phyloP scores from a whole-genome alignment of 805 yeast species.

The Starmerella kuoi region DNA sequence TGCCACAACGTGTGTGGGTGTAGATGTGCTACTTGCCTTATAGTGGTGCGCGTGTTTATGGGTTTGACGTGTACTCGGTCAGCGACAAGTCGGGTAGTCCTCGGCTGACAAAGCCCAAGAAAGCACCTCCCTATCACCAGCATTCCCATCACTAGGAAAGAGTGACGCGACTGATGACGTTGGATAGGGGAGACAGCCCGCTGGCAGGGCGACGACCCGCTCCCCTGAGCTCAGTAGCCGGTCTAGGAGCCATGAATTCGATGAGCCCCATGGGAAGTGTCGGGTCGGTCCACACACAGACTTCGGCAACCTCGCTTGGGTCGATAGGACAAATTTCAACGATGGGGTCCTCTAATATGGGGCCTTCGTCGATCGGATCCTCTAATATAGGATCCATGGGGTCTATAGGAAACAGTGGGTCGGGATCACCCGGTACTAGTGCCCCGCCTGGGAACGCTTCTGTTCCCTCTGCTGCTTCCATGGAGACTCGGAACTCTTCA shows the following conservation, averaged over 20 bases:
- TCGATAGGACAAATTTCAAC: conserved; percentile 1
- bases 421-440: too few relatives aligned
- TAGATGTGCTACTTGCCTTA: too few relatives aligned
- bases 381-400: neutral
- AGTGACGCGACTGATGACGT: conserved; percentile 13
- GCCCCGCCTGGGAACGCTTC: too few relatives aligned
- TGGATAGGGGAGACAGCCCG: conserved; percentile 24
- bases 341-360: too few relatives aligned
- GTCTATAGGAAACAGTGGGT: neutral
- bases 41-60: too few relatives aligned
- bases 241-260: conserved; percentile 3
- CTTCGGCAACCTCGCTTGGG: neutral
- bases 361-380: too few relatives aligned
- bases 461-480: too few relatives aligned
- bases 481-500: neutral
- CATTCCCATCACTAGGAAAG: neutral
- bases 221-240: conserved; percentile 8
- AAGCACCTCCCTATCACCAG: conserved; percentile 1
- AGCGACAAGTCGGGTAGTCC: too few relatives aligned
- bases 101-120: too few relatives aligned
- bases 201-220: conserved; percentile 23
- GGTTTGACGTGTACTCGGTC: too few relatives aligned
- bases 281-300: neutral
- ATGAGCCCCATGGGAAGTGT: neutral
- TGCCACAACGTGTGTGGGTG: too few relatives aligned